phyloP scores from a whole-genome alignment of 495 filamentous ascomycete species.

The Talaromyces liani region DNA sequence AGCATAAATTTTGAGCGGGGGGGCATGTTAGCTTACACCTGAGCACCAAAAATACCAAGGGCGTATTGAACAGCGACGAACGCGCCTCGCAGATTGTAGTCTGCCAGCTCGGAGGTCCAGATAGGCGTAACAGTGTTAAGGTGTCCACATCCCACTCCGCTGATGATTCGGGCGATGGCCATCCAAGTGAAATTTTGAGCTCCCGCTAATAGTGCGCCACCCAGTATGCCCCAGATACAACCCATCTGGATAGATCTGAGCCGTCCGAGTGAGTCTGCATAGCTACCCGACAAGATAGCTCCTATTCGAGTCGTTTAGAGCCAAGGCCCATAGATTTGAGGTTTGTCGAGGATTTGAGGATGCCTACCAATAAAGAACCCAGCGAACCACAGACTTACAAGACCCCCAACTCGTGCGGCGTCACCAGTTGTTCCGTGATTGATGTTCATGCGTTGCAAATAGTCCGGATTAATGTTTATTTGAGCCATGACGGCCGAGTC shows the following conservation, averaged over 20 bases:
- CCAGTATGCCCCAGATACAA: slow-evolving; percentile 38
- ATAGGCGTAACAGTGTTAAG: slow-evolving; percentile 32
- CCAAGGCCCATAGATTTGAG: slow-evolving; percentile 1
- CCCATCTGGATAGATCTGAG: slow-evolving; percentile 39
- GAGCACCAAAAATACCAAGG: slow-evolving; percentile 20
- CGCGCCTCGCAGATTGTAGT: slow-evolving; percentile 13
- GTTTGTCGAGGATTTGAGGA: slow-evolving; percentile 2
- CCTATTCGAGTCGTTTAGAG: slow-evolving; percentile 3
- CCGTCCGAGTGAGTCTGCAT: slow-evolving; percentile 38
- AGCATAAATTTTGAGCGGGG: slow-evolving; percentile 22
- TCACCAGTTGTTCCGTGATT: slow-evolving; percentile 13
- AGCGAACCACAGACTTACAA: slow-evolving; percentile 23
- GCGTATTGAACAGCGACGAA: slow-evolving; percentile 20
- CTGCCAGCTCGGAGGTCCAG: slow-evolving; percentile 34
- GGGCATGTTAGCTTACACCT: slow-evolving; percentile 22
- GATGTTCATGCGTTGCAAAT: slow-evolving; percentile 21
- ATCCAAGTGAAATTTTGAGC: slow-evolving; percentile 37
- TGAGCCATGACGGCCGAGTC: slow-evolving; percentile 31
- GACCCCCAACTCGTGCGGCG: slow-evolving; percentile 18
- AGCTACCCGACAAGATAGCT: slow-evolving; percentile 20
- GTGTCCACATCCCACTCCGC: slow-evolving; percentile 42
- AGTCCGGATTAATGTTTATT: slow-evolving; percentile 29
- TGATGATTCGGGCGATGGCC: slow-evolving; percentile 40
- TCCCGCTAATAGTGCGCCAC: slow-evolving; percentile 36
- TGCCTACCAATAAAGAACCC: slow-evolving; percentile 19